Evolutionary conservation across 169 alveolate genomes (phyloP).

Genomic region (Plasmodium fragile): DNA sequence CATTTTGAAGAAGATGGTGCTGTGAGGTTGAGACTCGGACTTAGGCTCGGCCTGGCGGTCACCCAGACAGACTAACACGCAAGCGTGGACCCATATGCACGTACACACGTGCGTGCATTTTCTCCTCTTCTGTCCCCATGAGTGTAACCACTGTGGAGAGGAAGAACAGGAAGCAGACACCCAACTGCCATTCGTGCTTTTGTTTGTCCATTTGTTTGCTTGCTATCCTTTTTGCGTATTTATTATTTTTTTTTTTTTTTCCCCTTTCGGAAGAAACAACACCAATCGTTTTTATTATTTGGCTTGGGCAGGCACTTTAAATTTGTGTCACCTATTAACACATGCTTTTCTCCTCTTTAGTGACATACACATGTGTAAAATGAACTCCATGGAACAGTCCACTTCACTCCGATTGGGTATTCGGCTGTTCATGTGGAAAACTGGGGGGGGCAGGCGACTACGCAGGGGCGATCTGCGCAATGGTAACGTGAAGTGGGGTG

Average conservation of each 20-base stretch:
- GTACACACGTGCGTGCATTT: neutral
- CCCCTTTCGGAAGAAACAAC: neutral
- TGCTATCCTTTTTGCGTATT: neutral
- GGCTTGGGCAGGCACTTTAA: neutral
- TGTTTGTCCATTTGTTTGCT: neutral
- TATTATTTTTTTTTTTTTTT: neutral
- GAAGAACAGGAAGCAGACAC: neutral
- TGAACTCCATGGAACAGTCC: neutral
- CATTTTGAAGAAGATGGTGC: conserved; percentile 17
- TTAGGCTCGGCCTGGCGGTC: neutral
- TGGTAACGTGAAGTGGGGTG: neutral
- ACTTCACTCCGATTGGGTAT: neutral
- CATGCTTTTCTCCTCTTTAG: neutral
- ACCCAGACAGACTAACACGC: neutral
- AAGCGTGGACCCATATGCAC: neutral
- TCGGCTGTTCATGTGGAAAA: neutral
- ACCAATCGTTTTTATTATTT: neutral
- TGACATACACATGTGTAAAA: neutral
- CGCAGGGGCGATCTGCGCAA: neutral
- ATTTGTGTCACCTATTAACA: too few species aligned
- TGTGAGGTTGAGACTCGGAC: too few species aligned
- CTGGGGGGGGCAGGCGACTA: neutral
- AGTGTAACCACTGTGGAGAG: neutral
- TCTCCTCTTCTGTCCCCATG: neutral
- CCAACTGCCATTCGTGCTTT: neutral